Base-by-base conservation (phyloP, 169 alveolate genomes). In the Cyclospora cayetanensis region DNA sequence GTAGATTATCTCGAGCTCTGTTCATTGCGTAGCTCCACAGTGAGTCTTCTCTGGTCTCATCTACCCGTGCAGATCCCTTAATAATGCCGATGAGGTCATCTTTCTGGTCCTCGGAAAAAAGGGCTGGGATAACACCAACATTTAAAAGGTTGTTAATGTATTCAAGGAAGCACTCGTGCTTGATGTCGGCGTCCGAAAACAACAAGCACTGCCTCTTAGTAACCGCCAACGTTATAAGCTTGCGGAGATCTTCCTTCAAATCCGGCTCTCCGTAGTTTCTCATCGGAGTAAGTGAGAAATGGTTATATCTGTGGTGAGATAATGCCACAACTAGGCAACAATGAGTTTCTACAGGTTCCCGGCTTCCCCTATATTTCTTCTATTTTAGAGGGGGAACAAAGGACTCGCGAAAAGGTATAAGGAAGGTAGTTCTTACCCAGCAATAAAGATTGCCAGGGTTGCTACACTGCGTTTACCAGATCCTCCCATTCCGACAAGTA, bases 401-500 rank as follows among this genome's bases (percentile, higher is more conserved):
- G 1, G 25, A 46, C 60, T 46, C 60, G 60, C 11, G 1, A 22
- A 12, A 46, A 35, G 15, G 22, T 46, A 46, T 0, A 12, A 39
- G 46, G 70, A 43, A 31, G 31, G n/a, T 0, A 52, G 11, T 27
- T 3, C 42, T 27, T 42, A 97, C 99, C 85, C 97, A 50, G 98
- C 97, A 80, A 97, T 97, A 94, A 95, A 97, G 31, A 98, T 94
- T 34, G 99, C 98, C 22, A 97, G 97, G 93, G 97, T 95, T 29
- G 99, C 94, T 31, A 98, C 97, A 35, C 98, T 96, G 94, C 98
- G 97, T 91, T 97, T 98, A 72, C 99, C 99, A 35, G 99, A 97
- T 91, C 99, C 99, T 7, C 99, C 99, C 27, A 98, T 98, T 35
- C 99, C 99, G 68, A 98, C 97, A 22, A 98, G 95, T 89, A 98